Evolutionary conservation across 2,329 filamentous ascomycete species (phyloP), one percentile per base, ranked within the genome.

Genomic region (Keithomyces neogunnii): DNA sequence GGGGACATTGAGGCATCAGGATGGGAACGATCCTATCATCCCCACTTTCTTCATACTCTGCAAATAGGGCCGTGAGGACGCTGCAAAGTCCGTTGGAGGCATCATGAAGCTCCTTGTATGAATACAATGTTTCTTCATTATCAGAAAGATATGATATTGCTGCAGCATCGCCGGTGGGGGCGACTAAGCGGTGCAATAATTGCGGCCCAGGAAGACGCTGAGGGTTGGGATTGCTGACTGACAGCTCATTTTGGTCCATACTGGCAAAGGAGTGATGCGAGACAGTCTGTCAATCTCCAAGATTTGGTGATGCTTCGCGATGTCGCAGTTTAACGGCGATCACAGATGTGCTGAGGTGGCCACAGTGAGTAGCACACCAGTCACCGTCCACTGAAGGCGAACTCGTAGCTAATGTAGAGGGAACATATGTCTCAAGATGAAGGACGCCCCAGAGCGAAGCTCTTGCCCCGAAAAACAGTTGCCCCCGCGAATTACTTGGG

Each of bases 1-100:
- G 77, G 8, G 85, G 81, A 11, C 81, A 86, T 68, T 96, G 91
- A 2, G 86, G 84, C 13, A 95, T 68, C 26, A 95, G 75, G 2
- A 96, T 71, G 0, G 91, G 90, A 38, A 96, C 75, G 36, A 95
- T 68, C 13, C 76, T 65, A 46, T 73, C 70, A 30, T 57, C 28
- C 29, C 56, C 29, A 10, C 32, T 10, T 42, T 30, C 49, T 43
- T 43, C 51, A 19, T 46, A 48, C 5, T 52, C 52, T 35, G 39
- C 46, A 36, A 49, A 31, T 3, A 50, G 53, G 30, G 29, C 49
- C 28, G 60, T 51, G 53, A 86, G 77, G 28, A 70, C 71, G 10
- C 65, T 59, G 13, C 86, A 82, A 36, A 90, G 67, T 3, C 58
- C 59, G 47, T 80, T 69, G 8, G 86, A 81, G 32, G 74, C 69